Conservation (phyloP, 202 grass and related monocot genomes). For the Elaeis oleifera region DNA sequence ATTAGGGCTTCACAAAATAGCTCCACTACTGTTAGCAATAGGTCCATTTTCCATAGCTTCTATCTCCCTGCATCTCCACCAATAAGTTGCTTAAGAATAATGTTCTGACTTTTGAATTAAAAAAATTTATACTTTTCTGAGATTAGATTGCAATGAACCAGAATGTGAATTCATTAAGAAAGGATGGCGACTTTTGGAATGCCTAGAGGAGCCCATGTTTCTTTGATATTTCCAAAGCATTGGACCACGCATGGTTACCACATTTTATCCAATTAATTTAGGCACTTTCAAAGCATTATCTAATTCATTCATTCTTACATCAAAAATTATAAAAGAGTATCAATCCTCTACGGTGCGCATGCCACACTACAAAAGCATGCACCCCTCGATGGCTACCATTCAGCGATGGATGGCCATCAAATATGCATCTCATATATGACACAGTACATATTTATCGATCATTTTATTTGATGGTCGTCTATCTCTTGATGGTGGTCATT, state of each 20-base stretch:
- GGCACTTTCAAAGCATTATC: not conserved
- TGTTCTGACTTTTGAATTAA: slow-evolving; percentile 5
- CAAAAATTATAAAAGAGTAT: not conserved
- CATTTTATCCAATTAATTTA: slow-evolving; percentile 33
- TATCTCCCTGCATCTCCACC: not conserved
- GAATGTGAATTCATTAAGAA: slow-evolving; percentile 10
- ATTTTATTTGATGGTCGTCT: no score
- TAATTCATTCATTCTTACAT: not conserved
- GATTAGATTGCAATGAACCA: slow-evolving; percentile 29
- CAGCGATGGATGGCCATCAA: no score
- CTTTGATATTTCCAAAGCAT: slow-evolving; percentile 52
- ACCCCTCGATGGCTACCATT: no score
- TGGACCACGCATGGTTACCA: slow-evolving; percentile 28
- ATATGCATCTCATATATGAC: no score
- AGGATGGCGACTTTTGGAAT: slow-evolving; percentile 11
- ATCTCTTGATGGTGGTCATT: no score
- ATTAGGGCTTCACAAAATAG: no score
- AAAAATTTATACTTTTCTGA: not conserved
- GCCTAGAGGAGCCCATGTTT: slow-evolving; percentile 41
- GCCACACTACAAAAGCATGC: no score
- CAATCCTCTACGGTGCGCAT: no score
- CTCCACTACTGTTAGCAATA: no score
- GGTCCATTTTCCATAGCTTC: no score
- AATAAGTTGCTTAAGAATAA: slow-evolving; percentile 15
- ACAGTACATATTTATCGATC: no score